phyloP scores from a whole-genome alignment of 2,329 filamentous ascomycete species.

The Cladophialophora immunda region DNA sequence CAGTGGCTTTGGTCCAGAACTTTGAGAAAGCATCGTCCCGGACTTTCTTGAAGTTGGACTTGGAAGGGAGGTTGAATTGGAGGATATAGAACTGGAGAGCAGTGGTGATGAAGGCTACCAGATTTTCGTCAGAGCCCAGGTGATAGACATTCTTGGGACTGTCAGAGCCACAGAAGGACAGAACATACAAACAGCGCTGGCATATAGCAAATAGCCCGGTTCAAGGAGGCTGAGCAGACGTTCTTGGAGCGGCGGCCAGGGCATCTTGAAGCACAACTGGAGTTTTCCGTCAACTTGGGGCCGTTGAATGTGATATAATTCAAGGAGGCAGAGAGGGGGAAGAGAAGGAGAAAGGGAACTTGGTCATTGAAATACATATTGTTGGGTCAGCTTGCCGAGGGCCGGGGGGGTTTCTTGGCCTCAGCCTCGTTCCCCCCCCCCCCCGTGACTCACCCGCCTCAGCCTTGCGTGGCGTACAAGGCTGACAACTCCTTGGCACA shows the following conservation, averaged over 20 bases:
- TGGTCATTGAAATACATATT: not conserved
- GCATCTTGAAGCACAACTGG: slow-evolving; percentile 9
- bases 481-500: not conserved
- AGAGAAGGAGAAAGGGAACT: not conserved
- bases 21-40: slow-evolving; percentile 52
- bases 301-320: not conserved
- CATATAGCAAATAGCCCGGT: slow-evolving; percentile 23
- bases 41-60: slow-evolving; percentile 39
- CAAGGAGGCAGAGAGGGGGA: not conserved
- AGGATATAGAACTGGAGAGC: slow-evolving; percentile 29
- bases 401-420: not conserved
- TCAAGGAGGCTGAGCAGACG: slow-evolving; percentile 21
- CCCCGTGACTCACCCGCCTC: not conserved
- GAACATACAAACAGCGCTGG: slow-evolving; percentile 23
- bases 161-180: not conserved
- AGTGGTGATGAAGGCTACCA: slow-evolving; percentile 27
- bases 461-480: not conserved
- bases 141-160: not conserved
- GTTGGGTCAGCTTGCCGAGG: not conserved
- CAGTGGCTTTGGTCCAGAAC: slow-evolving; percentile 52
- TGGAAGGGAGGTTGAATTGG: slow-evolving; percentile 21
- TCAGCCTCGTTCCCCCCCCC: too few relatives aligned
- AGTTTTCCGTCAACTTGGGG: not conserved
- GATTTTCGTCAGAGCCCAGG: slow-evolving; percentile 2
- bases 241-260: slow-evolving; percentile 31